These are phyloP conservation scores for Cercospora sp. DNA, from an alignment of 2,329 filamentous ascomycete species.

Conservation along the genomic window DNA sequence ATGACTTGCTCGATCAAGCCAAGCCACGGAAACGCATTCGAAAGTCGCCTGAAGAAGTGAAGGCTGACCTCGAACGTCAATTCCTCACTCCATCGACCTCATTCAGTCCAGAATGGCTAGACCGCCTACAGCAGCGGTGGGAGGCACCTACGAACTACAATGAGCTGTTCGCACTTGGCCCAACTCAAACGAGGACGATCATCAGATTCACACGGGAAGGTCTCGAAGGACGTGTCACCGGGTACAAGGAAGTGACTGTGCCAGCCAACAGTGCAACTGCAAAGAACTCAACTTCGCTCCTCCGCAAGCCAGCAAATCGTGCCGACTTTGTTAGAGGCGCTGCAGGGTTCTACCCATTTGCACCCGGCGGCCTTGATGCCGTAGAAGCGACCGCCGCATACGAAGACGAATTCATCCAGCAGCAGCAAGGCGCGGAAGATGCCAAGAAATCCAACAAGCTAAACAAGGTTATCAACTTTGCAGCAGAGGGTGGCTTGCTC, in stretches of 20 bases:
- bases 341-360: conserved; percentile 91
- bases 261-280: conserved; percentile 85
- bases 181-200: conserved; percentile 91
- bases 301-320: conserved; percentile 79
- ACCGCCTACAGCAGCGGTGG: conserved; percentile 87
- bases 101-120: conserved; percentile 85
- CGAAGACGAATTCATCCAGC: conserved; percentile 69
- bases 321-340: conserved; percentile 92
- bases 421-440: conserved; percentile 47
- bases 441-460: conserved; percentile 55
- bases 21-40: conserved; percentile 55
- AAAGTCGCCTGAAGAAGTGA: conserved; percentile 63
- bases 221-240: conserved; percentile 86
- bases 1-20: conserved; percentile 59
- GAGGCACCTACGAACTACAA: conserved; percentile 76
- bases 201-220: conserved; percentile 90
- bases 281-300: conserved; percentile 89
- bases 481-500: conserved; percentile 73
- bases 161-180: conserved; percentile 82
- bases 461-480: conserved; percentile 84
- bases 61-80: conserved; percentile 69
- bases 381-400: conserved; percentile 82
- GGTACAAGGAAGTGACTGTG: conserved; percentile 91
- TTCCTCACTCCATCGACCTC: conserved; percentile 76
- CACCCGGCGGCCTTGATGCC: conserved; percentile 82